These are phyloP conservation scores for Leishmania tropica DNA, from an alignment of 208 protist species.

Conservation along the genomic window DNA sequence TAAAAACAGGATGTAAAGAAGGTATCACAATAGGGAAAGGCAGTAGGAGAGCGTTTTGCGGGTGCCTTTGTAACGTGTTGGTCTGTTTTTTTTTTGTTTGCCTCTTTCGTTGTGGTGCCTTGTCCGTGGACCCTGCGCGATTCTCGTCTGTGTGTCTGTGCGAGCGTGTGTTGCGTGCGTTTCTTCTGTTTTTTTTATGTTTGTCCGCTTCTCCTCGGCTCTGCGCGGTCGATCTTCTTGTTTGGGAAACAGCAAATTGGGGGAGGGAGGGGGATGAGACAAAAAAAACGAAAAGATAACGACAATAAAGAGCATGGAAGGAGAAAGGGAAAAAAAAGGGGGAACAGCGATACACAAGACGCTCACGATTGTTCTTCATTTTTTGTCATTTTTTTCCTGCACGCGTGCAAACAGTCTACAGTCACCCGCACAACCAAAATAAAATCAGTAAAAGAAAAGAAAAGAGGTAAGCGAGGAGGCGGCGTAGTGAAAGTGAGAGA, in stretches of 20 bases:
- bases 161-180: not conserved
- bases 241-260: conserved; percentile 2
- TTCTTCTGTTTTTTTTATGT: conserved; percentile 5
- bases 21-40: not conserved
- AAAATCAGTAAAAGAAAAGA: not conserved
- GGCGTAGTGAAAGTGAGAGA: not conserved
- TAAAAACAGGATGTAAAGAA: not conserved
- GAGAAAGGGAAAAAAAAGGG: not conserved
- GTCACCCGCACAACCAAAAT: not conserved
- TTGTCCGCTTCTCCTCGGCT: not conserved
- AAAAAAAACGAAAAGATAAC: not conserved
- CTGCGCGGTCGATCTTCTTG: not conserved
- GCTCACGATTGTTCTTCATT: not conserved
- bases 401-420: not conserved
- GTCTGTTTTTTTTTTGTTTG: not conserved
- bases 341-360: conserved; percentile 2
- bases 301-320: not conserved
- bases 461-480: not conserved
- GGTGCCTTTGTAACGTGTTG: conserved; percentile 5
- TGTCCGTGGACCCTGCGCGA: not conserved
- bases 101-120: not conserved
- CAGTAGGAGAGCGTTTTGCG: not conserved
- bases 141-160: not conserved
- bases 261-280: not conserved
- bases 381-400: not conserved